Evolutionary conservation across 1,284 basidiomycete species (phyloP).

Genomic region (Leccinum subfulvum): DNA sequence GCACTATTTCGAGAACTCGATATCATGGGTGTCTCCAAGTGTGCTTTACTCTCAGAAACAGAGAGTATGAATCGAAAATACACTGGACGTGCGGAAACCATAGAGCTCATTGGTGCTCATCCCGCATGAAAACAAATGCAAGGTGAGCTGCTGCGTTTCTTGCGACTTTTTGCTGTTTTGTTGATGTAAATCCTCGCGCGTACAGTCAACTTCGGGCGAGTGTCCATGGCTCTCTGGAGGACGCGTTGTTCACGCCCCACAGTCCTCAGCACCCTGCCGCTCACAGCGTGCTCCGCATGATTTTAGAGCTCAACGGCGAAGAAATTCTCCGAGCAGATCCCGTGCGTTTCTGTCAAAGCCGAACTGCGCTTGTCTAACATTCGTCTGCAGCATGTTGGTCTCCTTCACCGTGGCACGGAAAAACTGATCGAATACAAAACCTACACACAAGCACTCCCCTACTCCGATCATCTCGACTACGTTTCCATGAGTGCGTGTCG

Average conservation of each 20-base stretch:
- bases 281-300: conserved; percentile 97
- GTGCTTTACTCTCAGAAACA: too few species aligned
- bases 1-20: too few species aligned
- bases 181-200: conserved; percentile 9
- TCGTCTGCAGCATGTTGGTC: conserved; percentile 78
- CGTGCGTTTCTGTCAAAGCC: conserved; percentile 43
- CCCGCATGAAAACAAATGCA: too few species aligned
- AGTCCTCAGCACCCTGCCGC: conserved; percentile 98
- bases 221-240: conserved; percentile 7
- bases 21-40: too few species aligned
- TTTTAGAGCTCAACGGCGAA: conserved; percentile 97
- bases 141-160: neutral
- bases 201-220: conserved; percentile 86
- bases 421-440: conserved; percentile 99
- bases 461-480: conserved; percentile 99
- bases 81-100: too few species aligned
- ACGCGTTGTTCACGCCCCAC: conserved; percentile 1
- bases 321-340: conserved; percentile 90
- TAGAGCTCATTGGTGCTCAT: too few species aligned
- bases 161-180: conserved; percentile 7
- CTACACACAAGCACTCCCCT: conserved; percentile 96
- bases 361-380: conserved; percentile 1
- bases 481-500: conserved; percentile 89
- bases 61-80: too few species aligned
- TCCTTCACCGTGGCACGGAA: conserved; percentile 96